Conservation (phyloP, 1,139 yeast species). For the Candida tunisiensis region DNA sequence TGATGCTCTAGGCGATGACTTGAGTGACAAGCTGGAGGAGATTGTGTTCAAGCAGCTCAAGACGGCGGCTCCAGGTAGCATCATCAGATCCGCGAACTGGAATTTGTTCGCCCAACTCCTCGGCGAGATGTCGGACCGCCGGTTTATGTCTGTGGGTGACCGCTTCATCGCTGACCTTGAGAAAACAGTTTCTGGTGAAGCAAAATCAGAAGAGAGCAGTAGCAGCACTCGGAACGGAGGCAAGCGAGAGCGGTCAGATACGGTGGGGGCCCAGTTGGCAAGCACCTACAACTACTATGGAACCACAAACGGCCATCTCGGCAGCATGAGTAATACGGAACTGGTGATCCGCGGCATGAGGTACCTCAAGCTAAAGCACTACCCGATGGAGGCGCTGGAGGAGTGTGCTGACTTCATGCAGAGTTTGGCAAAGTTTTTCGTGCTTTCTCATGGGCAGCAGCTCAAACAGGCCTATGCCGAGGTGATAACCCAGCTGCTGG, state of each 20-base stretch:
- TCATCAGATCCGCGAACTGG: conserved; percentile 87
- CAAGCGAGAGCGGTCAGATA: too few species aligned
- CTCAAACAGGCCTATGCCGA: conserved; percentile 53
- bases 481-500: conserved; percentile 52
- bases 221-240: too few species aligned
- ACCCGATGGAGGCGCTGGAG: conserved; percentile 80
- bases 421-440: conserved; percentile 72
- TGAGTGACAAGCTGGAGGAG: conserved; percentile 77
- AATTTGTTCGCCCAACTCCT: conserved; percentile 74
- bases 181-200: conserved; percentile 26
- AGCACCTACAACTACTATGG: too few species aligned
- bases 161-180: conserved; percentile 87
- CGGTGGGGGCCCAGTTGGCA: too few species aligned
- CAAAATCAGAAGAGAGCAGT: conserved; percentile 53
- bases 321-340: too few species aligned
- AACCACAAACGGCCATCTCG: too few species aligned
- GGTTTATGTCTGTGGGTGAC: conserved; percentile 81
- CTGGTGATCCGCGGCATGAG: conserved; percentile 84
- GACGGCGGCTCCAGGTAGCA: conserved; percentile 74
- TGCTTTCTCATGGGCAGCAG: conserved; percentile 38
- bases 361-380: conserved; percentile 53
- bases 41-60: conserved; percentile 83
- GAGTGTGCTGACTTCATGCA: conserved; percentile 83
- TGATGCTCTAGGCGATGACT: conserved; percentile 56
- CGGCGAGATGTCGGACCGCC: conserved; percentile 76